Evolutionary conservation across 2,329 filamentous ascomycete genomes (phyloP).

Genomic region (Diaporthe helianthi): DNA sequence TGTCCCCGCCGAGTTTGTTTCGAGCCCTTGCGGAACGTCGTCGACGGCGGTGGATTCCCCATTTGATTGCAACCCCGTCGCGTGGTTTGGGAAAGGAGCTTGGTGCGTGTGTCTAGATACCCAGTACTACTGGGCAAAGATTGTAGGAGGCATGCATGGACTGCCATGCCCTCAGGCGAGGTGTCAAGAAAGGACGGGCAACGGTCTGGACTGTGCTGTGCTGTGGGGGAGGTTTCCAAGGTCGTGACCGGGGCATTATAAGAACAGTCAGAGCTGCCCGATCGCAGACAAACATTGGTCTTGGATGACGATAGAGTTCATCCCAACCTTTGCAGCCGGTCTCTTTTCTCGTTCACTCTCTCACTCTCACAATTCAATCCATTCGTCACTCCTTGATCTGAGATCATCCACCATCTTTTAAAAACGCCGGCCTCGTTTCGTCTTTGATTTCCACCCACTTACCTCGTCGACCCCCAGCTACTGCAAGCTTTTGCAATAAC

Average conservation of each 20-base stretch:
- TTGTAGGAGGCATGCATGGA: neutral
- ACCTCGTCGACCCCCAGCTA: neutral
- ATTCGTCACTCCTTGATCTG: slow-evolving; percentile 9
- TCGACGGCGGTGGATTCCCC: slow-evolving; percentile 16
- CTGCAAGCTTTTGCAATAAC: neutral
- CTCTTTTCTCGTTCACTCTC: neutral
- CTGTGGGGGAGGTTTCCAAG: neutral
- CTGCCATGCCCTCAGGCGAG: neutral
- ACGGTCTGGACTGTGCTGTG: neutral
- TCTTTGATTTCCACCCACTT: neutral
- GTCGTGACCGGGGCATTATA: slow-evolving; percentile 6
- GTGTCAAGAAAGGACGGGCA: neutral
- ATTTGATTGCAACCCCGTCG: slow-evolving; percentile 19
- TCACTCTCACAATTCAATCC: too few relatives aligned
- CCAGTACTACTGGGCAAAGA: neutral
- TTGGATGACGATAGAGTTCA: slow-evolving; percentile 7
- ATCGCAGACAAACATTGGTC: neutral
- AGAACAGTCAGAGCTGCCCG: neutral
- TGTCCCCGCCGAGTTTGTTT: slow-evolving; percentile 3
- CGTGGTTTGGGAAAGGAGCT: slow-evolving; percentile 20
- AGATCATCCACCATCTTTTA: neutral
- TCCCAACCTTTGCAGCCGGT: slow-evolving; percentile 6
- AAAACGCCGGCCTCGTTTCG: neutral
- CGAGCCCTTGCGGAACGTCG: slow-evolving; percentile 9
- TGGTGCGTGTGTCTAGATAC: neutral